Evolutionary conservation across 73 alveolate species (phyloP), one percentile per base, ranked within the genome.

Genomic region (Diophrys appendiculata): DNA sequence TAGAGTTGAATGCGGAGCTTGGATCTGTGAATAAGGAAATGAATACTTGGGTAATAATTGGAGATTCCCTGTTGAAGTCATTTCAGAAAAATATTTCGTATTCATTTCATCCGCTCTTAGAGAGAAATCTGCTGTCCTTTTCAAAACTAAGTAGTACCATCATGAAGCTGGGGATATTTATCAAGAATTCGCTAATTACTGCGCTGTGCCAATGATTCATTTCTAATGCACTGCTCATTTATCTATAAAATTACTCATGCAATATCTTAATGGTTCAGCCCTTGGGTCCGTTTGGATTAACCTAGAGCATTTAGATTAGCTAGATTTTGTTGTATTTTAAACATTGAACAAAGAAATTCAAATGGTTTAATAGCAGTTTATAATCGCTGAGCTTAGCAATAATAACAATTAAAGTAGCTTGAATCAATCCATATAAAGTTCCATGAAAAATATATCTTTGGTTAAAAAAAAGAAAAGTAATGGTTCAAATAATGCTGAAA

Each of bases 351-450:
- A 79, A 55, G 88, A 79, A 64, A 43, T 79, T 2, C 76, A 79
- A 32, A 79, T 79, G 88, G 88, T 79, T 0, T 31, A 70, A 31
- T 71, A 79, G 82, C 75, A 79, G 33, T 79, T 79, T 33, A 29
- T 79, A 0, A 70, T 70, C 2, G 75, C 88, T 23, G 83, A 69
- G 75, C 54, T 67, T 1, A 60, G 30, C 11, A 14, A 14, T 29
- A 60, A 14, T n/a, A 3, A 60, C 31, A 3, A 24, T 2, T 23
- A 28, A 67, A 3, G 54, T 28, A 67, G 24, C 2, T 26, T 23
- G 53, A 31, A 24, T 28, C 31, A 60, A 11, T 13, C 71, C 5
- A 31, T 31, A 11, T 23, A 13, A 11, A 60, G 33, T 60, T 3
- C 30, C 13, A 60, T 3, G 71, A 60, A 60, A 23, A 23, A 27